Percentiles rank a stretch among this genome's conserved stretches.
Conservation (phyloP, 306 rosid species). For the Mimosa bimucronata region DNA sequence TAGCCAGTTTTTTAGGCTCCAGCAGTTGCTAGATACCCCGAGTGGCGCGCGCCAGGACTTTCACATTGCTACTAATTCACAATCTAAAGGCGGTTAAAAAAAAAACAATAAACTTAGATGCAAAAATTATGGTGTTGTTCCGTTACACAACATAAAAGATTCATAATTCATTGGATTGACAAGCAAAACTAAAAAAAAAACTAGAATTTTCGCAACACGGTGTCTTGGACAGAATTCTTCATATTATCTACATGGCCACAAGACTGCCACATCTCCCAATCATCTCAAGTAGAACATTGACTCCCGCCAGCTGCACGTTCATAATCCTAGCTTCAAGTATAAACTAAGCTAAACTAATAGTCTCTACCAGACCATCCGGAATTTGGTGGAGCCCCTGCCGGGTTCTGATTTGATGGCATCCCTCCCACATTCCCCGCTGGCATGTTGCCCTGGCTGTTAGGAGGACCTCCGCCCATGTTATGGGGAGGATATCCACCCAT, state of each 20-base stretch:
- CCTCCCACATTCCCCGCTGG: constrained; percentile 32
- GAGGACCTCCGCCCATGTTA: constrained; percentile 29
- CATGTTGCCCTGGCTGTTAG: constrained; percentile 36
- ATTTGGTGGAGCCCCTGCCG: constrained; percentile 46
- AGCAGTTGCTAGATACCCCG: no score
- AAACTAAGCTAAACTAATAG: constrained; percentile 36
- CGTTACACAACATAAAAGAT: constrained; percentile 7
- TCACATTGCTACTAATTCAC: no score
- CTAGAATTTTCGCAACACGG: constrained; percentile 25
- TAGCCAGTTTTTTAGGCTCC: no score
- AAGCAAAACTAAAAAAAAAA: constrained; percentile 27
- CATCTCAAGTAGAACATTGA: constrained; percentile 37
- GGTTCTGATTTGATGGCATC: constrained; percentile 47
- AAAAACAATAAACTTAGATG: constrained; percentile 4
- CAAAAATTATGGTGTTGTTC: constrained; percentile 26
- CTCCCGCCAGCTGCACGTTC: constrained; percentile 47
- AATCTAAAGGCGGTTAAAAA: neutral
- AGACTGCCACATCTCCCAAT: constrained; percentile 36
- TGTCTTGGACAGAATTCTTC: constrained; percentile 27
- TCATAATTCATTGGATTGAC: constrained; percentile 27
- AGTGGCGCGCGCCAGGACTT: no score
- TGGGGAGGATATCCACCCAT: constrained; percentile 17
- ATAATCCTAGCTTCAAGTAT: constrained; percentile 41
- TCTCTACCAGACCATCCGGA: constrained; percentile 60
- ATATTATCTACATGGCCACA: constrained; percentile 52